Evolutionary conservation across 306 rosid species (phyloP).

Genomic region (Dryas alaskensis): DNA sequence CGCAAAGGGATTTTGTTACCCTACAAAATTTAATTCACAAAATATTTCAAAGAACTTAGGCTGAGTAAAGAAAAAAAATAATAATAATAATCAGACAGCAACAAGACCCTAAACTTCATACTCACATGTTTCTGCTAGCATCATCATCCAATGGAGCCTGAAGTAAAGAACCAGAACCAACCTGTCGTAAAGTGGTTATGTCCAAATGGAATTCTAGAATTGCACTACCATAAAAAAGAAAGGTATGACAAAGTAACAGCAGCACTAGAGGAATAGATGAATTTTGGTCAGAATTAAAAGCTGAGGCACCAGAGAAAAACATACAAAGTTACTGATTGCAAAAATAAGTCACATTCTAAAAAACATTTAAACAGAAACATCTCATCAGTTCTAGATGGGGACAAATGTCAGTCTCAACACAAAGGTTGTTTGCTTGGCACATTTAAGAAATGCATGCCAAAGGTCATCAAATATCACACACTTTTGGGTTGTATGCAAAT

Average conservation of each 20-base stretch:
- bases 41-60: not conserved
- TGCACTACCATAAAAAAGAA: conserved; percentile 1
- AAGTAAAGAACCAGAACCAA: conserved; percentile 87
- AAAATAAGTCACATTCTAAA: not conserved
- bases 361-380: conserved; percentile 14
- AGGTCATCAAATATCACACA: not conserved
- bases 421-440: not conserved
- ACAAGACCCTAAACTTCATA: conserved; percentile 29
- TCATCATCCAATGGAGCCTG: conserved; percentile 93
- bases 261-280: not conserved
- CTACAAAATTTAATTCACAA: conserved; percentile 43
- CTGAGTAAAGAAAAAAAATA: conserved; percentile 16
- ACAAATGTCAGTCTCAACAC: not conserved
- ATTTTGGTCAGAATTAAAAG: not conserved
- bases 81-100: conserved; percentile 18
- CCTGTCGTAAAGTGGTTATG: conserved; percentile 46
- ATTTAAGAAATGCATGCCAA: not conserved
- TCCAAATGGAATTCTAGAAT: conserved; percentile 2
- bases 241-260: not conserved
- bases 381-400: conserved; percentile 7
- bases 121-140: conserved; percentile 74
- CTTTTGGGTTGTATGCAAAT: not conserved
- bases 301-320: not conserved
- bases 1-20: conserved; percentile 78
- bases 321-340: not conserved